Conservation (phyloP, 495 filamentous ascomycete genomes). For the Tuber aestivum region DNA sequence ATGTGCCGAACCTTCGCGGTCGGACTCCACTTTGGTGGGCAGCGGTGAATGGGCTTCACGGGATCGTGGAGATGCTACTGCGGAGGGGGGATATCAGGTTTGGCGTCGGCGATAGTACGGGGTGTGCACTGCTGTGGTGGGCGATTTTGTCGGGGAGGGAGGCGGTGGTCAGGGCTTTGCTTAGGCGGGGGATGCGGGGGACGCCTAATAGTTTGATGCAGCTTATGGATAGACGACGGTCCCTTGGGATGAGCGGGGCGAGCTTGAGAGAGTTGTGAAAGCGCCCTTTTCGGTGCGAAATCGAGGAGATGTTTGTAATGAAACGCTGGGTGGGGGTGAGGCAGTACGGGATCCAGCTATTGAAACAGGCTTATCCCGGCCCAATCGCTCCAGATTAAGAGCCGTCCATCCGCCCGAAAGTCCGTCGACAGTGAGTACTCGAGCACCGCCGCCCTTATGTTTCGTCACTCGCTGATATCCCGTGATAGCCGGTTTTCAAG, state of each 20-base stretch:
- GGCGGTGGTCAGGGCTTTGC: not conserved
- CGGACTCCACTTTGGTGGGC: conserved; percentile 1
- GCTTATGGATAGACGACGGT: not conserved
- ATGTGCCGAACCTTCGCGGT: not conserved
- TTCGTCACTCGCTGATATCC: not conserved
- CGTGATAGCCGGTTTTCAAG: not conserved
- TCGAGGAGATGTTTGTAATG: not conserved
- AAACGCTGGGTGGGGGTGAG: not conserved
- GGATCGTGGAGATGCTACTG: not conserved
- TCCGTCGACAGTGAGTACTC: not conserved
- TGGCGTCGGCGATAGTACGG: not conserved
- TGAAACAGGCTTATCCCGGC: not conserved
- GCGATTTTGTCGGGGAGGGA: not conserved
- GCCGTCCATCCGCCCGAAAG: not conserved
- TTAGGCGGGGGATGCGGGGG: not conserved
- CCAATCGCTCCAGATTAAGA: not conserved
- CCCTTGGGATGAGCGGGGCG: not conserved
- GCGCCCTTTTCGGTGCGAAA: not conserved
- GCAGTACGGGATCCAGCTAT: not conserved
- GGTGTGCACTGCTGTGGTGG: not conserved
- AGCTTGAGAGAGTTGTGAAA: not conserved
- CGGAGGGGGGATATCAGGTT: not conserved
- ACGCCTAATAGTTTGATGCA: not conserved
- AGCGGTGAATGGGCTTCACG: not conserved
- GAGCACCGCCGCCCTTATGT: not conserved